Evolutionary conservation across 2,329 filamentous ascomycete species (phyloP).

Genomic region (Plectosphaerella plurivora): DNA sequence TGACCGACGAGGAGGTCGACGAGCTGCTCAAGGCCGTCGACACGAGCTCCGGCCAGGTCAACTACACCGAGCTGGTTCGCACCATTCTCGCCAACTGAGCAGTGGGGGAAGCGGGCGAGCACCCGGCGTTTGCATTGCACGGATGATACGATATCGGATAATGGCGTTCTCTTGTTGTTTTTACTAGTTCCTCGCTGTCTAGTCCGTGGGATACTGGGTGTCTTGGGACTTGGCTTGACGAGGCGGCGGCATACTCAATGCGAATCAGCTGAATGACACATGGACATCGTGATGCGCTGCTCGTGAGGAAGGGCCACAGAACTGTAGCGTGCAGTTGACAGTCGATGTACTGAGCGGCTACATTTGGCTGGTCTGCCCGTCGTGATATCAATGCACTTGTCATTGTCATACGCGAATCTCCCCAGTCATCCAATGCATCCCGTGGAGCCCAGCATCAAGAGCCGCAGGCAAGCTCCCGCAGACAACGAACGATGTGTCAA

Average conservation of each 20-base stretch:
- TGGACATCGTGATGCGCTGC: too few relatives aligned
- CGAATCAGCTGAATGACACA: too few relatives aligned
- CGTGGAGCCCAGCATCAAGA: too few relatives aligned
- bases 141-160: neutral
- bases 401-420: too few relatives aligned
- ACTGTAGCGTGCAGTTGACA: too few relatives aligned
- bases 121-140: neutral
- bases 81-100: conserved; percentile 78
- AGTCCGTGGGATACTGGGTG: neutral
- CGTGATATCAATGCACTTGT: too few relatives aligned
- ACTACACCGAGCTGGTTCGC: conserved; percentile 91
- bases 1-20: conserved; percentile 97
- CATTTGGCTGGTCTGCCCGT: too few relatives aligned
- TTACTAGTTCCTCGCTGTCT: neutral
- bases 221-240: neutral
- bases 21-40: conserved; percentile 98
- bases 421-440: too few relatives aligned
- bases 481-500: too few relatives aligned
- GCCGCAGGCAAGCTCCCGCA: too few relatives aligned
- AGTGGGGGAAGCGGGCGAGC: conserved; percentile 6
- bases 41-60: conserved; percentile 92
- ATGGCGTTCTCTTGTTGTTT: neutral
- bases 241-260: neutral
- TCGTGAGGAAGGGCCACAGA: too few relatives aligned
- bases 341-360: too few relatives aligned